Evolutionary conservation across 2,329 filamentous ascomycete genomes (phyloP).

Genomic region (Monosporascus cannonballus): DNA sequence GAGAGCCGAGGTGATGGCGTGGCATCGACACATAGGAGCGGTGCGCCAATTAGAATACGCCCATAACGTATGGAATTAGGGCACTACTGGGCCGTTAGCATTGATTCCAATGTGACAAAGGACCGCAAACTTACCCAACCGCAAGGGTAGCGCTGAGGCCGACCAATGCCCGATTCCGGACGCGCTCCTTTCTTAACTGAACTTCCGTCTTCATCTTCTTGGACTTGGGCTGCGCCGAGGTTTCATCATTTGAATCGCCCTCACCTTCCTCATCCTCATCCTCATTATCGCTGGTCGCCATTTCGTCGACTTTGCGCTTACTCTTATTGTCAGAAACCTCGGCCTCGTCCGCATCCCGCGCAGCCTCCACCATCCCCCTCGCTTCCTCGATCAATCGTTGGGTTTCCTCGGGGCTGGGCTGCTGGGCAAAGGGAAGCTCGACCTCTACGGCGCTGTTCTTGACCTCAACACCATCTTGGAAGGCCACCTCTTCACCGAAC

Average conservation of each 20-base stretch:
- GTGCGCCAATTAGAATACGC: conserved; percentile 34
- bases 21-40: neutral
- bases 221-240: conserved; percentile 40
- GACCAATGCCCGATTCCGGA: conserved; percentile 77
- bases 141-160: conserved; percentile 83
- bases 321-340: conserved; percentile 40
- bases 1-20: neutral
- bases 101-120: neutral
- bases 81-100: conserved; percentile 23
- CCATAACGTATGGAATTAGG: conserved; percentile 46
- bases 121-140: conserved; percentile 66
- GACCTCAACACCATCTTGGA: conserved; percentile 54
- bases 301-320: conserved; percentile 72
- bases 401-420: conserved; percentile 71
- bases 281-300: conserved; percentile 59
- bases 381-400: conserved; percentile 80
- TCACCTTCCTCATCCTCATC: conserved; percentile 46
- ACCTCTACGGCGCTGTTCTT: conserved; percentile 70
- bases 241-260: conserved; percentile 32
- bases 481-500: conserved; percentile 51
- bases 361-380: conserved; percentile 76
- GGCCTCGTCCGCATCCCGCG: conserved; percentile 36
- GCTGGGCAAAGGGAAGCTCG: conserved; percentile 64
- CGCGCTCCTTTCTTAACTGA: conserved; percentile 77
- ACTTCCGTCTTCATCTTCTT: conserved; percentile 81